Base-by-base conservation (phyloP, 1,139 yeast genomes). In the Debaryomyces subglobosus region DNA sequence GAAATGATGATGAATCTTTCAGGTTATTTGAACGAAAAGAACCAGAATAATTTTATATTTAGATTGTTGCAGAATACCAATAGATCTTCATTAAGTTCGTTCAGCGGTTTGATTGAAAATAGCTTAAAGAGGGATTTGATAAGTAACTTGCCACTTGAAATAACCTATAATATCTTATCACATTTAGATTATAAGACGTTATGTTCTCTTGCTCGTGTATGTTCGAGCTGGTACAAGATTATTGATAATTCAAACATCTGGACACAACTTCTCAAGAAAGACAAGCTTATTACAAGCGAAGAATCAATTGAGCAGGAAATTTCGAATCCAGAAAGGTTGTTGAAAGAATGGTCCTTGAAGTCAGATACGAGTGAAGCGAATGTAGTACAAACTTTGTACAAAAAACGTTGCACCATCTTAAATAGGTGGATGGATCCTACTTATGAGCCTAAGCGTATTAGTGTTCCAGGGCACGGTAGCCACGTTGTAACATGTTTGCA, bases 401-500 rank as follows among this genome's bases (percentile, higher is more conserved):
- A 86, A 49, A 80, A 89, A 56, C 79, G 94, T 49, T 71, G 75
- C 43, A 72, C 82, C n/a, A 82, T 89, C 36, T 77, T 84, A 49
- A 73, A 78, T 46, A 81, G 95, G 62, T 94, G 99, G 99, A 86
- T 85, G 82, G 81, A 86, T 57, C 89, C 95, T 1, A 69, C 68
- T 24, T 88, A 81, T 59, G 75, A 71, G 44, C 97, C 98, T 1
- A 78, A 77, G 48, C 79, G 88, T 52, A 80, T 86, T 21, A 82
- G 90, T 36, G 80, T 89, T 15, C 78, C 81, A 10, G 95, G 95
- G 13, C 72, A 71, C 42, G 90, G 91, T 39, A 77, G 83, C 27
- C 86, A 86, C 58, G 96, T 92, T 9, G 96, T 95, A 2, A 94
- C 99, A 0, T 95, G 98, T 61, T 74, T 94, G 52, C 97, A 92